Evolutionary conservation across 306 rosid genomes (phyloP).

Genomic region (Astragalus membranaceus): DNA sequence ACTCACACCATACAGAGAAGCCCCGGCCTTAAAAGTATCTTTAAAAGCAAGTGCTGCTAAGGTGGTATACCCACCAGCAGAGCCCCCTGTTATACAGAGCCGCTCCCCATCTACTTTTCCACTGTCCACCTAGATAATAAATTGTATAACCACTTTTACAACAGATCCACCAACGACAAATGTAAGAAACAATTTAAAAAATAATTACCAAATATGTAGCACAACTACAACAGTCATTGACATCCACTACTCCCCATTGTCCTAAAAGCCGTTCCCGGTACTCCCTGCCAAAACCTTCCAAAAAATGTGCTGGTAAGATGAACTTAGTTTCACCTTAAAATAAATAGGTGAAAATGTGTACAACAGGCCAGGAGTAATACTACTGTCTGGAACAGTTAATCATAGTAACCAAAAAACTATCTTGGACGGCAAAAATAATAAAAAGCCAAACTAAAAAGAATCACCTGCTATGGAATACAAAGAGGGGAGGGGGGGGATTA

Average conservation of each 20-base stretch:
- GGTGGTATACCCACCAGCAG: slow-evolving; percentile 98
- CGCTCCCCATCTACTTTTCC: slow-evolving; percentile 80
- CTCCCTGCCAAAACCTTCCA: slow-evolving; percentile 85
- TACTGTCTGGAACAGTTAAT: too few relatives aligned
- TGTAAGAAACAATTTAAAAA: not conserved
- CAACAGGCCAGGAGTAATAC: not conserved
- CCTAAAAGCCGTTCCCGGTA: slow-evolving; percentile 82
- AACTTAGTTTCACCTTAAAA: not conserved
- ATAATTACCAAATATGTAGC: slow-evolving; percentile 73
- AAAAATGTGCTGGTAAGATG: not conserved
- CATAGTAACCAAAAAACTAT: not conserved
- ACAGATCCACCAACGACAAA: slow-evolving; percentile 5
- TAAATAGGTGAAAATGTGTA: not conserved
- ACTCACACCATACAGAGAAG: slow-evolving; percentile 93
- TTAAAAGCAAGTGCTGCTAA: slow-evolving; percentile 85
- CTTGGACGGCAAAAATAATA: not conserved
- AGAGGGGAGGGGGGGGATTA: not conserved
- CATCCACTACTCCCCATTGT: slow-evolving; percentile 97
- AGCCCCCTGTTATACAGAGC: slow-evolving; percentile 83
- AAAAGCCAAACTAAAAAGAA: not conserved
- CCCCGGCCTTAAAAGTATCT: slow-evolving; percentile 76
- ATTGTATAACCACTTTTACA: not conserved
- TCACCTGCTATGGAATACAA: not conserved
- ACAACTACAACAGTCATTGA: slow-evolving; percentile 91
- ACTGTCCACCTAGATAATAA: slow-evolving; percentile 52